A percentile compares a stretch with the other conserved stretches of the same genome.
Conservation (phyloP, 1,139 yeast species). For the Suhomyces maxii region DNA sequence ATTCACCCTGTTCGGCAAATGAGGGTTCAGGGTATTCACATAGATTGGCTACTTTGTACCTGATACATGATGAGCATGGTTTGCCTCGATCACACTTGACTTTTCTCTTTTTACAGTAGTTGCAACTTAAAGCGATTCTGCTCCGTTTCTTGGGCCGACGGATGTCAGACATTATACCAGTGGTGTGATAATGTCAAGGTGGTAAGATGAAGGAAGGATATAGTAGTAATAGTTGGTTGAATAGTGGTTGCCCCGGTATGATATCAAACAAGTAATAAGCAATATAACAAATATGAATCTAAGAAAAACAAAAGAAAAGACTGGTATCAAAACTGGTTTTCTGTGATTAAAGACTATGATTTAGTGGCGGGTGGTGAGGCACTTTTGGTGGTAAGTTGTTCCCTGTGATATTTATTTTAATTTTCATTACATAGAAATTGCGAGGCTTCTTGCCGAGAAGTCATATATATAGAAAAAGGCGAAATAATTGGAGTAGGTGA, state of each 20-base stretch:
- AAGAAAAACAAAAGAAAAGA: no score
- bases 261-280: no score
- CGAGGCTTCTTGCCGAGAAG: background rate
- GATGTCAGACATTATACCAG: constrained; percentile 7
- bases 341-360: no score
- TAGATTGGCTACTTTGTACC: constrained; percentile 20
- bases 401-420: background rate
- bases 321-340: no score
- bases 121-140: constrained; percentile 23
- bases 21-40: constrained; percentile 33
- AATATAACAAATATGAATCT: no score
- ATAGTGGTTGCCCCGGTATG: no score
- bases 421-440: background rate
- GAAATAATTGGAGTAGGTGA: no score
- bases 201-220: constrained; percentile 1
- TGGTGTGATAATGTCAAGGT: no score
- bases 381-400: background rate
- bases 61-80: constrained; percentile 24
- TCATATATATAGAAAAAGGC: no score
- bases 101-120: constrained; percentile 24
- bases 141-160: constrained; percentile 16
- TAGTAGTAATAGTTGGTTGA: no score
- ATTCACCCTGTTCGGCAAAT: constrained; percentile 12
- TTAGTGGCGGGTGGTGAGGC: background rate
- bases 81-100: constrained; percentile 25